Evolutionary conservation across 148 eudicot species (phyloP).

Genomic region (Rhododendron kiyosumense): DNA sequence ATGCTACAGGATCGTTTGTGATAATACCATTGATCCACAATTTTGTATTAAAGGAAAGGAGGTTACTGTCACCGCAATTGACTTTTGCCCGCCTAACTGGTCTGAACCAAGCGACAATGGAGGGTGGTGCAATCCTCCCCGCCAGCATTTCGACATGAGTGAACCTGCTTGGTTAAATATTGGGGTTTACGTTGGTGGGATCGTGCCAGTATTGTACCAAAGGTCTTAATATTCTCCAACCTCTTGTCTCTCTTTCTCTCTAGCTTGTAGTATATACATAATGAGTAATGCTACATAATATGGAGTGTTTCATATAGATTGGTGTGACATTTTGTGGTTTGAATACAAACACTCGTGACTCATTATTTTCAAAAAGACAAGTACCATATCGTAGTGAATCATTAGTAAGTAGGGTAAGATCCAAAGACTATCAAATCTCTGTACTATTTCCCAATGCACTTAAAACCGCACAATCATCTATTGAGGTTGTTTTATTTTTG

Average conservation of each 20-base stretch:
- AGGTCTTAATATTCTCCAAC: slow-evolving; percentile 33
- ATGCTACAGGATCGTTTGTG: slow-evolving; percentile 77
- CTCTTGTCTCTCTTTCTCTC: not conserved
- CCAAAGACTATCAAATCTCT: not conserved
- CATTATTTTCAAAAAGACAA: no score
- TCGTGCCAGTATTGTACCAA: slow-evolving; percentile 71
- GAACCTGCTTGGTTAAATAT: slow-evolving; percentile 97
- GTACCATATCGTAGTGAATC: not conserved
- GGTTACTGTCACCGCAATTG: slow-evolving; percentile 74
- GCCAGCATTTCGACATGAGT: slow-evolving; percentile 91
- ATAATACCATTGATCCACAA: slow-evolving; percentile 32
- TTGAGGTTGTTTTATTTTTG: no score
- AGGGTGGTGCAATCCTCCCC: slow-evolving; percentile 97
- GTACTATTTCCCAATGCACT: no score
- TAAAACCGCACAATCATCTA: not conserved
- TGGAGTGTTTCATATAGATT: not conserved
- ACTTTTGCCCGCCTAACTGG: slow-evolving; percentile 84
- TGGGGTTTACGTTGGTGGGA: slow-evolving; percentile 76
- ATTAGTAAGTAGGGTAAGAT: not conserved
- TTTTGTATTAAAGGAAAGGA: slow-evolving; percentile 65
- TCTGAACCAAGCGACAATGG: slow-evolving; percentile 58
- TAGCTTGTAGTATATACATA: not conserved
- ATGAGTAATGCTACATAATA: slow-evolving; percentile 68
- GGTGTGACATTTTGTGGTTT: not conserved
- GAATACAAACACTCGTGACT: not conserved